These are phyloP conservation scores for Blastomyces parvus DNA, from an alignment of 2,329 filamentous ascomycete species.

Conservation along the genomic window DNA sequence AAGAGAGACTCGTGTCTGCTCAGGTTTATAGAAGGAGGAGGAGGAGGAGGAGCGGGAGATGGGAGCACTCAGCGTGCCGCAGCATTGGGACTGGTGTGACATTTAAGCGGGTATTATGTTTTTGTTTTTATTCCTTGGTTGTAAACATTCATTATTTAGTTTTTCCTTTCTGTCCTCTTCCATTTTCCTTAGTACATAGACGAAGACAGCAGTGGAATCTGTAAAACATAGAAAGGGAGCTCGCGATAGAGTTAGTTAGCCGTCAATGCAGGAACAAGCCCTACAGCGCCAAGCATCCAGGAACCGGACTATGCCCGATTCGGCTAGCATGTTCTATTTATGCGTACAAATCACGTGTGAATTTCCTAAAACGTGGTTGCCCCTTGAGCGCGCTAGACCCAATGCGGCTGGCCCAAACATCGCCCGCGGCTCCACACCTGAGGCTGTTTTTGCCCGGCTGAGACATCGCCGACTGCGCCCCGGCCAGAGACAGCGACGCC, in stretches of 20 bases:
- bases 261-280: no score
- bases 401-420: neutral
- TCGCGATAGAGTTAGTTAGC: neutral
- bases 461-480: neutral
- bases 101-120: neutral
- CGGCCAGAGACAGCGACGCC: neutral
- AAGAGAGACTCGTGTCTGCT: neutral
- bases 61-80: neutral
- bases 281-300: neutral
- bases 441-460: no score
- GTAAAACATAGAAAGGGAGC: neutral
- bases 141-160: neutral
- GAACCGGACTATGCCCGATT: neutral
- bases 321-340: neutral
- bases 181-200: neutral
- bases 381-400: slow-evolving; percentile 1
- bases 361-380: neutral
- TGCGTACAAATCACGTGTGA: neutral
- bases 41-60: neutral
- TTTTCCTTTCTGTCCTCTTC: neutral
- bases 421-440: neutral
- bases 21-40: neutral
- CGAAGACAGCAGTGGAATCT: no score
- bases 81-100: neutral
- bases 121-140: neutral